Conservation (phyloP, 768 basidiomycete genomes). For the Pleurotus pulmonarius region DNA sequence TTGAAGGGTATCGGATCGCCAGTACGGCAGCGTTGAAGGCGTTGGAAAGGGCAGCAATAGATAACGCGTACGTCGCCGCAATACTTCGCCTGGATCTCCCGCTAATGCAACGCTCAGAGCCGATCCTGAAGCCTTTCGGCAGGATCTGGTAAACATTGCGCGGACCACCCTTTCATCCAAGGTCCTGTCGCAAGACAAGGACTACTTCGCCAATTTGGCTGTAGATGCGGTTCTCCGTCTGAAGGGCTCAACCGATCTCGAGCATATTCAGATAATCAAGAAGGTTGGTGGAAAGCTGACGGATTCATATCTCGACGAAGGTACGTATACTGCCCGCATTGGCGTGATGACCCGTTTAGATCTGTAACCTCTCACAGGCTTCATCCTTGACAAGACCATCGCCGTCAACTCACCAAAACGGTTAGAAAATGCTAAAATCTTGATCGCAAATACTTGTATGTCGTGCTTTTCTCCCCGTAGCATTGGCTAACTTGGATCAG, state of each 20-base stretch:
- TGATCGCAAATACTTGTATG: slow-evolving; percentile 98
- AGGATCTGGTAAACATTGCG: slow-evolving; percentile 95
- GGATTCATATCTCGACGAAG: slow-evolving; percentile 97
- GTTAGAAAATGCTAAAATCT: slow-evolving; percentile 90
- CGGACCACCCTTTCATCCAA: slow-evolving; percentile 94
- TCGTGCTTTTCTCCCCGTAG: slow-evolving; percentile 6
- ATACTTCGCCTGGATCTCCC: not conserved
- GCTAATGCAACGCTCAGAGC: slow-evolving; percentile 36
- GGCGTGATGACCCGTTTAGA: too few relatives aligned
- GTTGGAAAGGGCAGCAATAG: slow-evolving; percentile 75
- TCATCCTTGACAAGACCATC: slow-evolving; percentile 96
- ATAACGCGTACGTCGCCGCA: slow-evolving; percentile 67
- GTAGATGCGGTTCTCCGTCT: slow-evolving; percentile 94
- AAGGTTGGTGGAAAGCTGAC: slow-evolving; percentile 99
- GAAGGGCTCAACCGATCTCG: slow-evolving; percentile 95
- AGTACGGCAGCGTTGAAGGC: slow-evolving; percentile 80
- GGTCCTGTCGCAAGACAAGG: slow-evolving; percentile 94
- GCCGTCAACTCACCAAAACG: slow-evolving; percentile 94
- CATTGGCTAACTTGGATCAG: slow-evolving; percentile 32
- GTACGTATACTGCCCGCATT: too few relatives aligned
- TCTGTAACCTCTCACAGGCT: slow-evolving; percentile 47
- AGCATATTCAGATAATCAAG: slow-evolving; percentile 99
- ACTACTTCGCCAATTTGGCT: slow-evolving; percentile 96
- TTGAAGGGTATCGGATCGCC: slow-evolving; percentile 95
- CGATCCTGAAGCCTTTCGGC: slow-evolving; percentile 71